phyloP scores from a whole-genome alignment of 1,284 basidiomycete species.

The Rhodotorula sp. region DNA sequence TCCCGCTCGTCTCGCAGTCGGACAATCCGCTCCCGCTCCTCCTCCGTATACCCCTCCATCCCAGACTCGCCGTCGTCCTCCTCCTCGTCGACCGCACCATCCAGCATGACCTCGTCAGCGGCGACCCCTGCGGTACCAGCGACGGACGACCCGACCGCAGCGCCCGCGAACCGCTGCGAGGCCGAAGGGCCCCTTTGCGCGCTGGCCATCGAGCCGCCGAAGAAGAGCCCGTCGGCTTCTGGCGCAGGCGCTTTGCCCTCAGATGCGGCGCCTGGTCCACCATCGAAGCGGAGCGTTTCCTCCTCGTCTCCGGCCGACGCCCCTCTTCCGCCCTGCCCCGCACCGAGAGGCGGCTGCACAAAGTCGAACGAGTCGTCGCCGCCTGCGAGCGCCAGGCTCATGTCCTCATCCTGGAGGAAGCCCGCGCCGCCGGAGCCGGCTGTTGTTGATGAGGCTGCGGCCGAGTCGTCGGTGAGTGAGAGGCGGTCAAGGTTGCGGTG shows the following conservation, averaged over 20 bases:
- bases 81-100: background rate
- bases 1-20: slow-evolving; percentile 37
- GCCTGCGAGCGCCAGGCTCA: slow-evolving; percentile 4
- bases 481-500: background rate
- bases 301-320: background rate
- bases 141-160: background rate
- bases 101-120: background rate
- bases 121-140: background rate
- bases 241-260: background rate
- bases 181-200: background rate
- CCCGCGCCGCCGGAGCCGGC: background rate
- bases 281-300: slow-evolving; percentile 1
- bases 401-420: slow-evolving; percentile 17
- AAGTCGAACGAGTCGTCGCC: slow-evolving; percentile 1
- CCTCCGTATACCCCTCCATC: slow-evolving; percentile 8
- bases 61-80: background rate
- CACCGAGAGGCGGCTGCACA: background rate
- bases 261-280: no score
- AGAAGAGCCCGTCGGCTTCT: slow-evolving; percentile 10
- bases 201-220: slow-evolving; percentile 25
- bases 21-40: slow-evolving; percentile 17
- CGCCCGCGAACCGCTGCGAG: background rate
- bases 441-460: no score
- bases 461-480: background rate
- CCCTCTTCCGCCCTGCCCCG: background rate